Evolutionary conservation across 345 rosid species (phyloP), one percentile per base, ranked within the genome.

Genomic region (Acer negundo): DNA sequence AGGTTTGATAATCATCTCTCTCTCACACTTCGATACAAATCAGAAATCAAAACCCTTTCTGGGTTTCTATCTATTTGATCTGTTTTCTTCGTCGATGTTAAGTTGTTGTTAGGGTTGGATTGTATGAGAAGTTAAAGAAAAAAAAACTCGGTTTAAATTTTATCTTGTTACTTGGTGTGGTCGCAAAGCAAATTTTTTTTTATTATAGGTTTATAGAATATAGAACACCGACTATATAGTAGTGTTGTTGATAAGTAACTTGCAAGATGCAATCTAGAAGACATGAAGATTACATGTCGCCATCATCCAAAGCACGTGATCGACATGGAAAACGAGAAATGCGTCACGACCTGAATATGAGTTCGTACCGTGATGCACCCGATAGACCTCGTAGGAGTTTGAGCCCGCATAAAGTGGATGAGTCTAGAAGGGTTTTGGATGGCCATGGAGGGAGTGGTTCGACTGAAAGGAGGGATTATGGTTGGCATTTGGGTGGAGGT

Each of bases 181-280:
- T 74, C 64, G 40, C 11, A 59, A 4, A 69, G 22, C 55, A 68
- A 35, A 0, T 4, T 35, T 35, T 35, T 4, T 4, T 35, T 35
- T 28, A 1, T 35, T 31, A 23, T 56, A 24, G 15, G 42, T 53
- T 76, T 72, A 9, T 51, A 8, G 63, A 23, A 49, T 24, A 24
- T 53, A 22, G 10, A 28, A 24, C 75, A 22, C 67, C 61, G 68
- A 73, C 44, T 62, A 46, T 20, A 67, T 44, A 10, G 76, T 20
- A 47, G 67, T 26, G 51, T 26, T n/a, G 79, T 66, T 51, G 63
- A 11, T 78, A 35, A 75, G 70, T 42, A 15, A 67, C 3, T 46
- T 17, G 22, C 62, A 85, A 76, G 81, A 87, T 89, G 93, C 87
- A 89, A 47, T 78, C 89, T 70, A 75, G 88, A 80, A 86, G 84